Evolutionary conservation across 2,329 filamentous ascomycete species (phyloP).

Genomic region (Gaeumannomyces sp.): DNA sequence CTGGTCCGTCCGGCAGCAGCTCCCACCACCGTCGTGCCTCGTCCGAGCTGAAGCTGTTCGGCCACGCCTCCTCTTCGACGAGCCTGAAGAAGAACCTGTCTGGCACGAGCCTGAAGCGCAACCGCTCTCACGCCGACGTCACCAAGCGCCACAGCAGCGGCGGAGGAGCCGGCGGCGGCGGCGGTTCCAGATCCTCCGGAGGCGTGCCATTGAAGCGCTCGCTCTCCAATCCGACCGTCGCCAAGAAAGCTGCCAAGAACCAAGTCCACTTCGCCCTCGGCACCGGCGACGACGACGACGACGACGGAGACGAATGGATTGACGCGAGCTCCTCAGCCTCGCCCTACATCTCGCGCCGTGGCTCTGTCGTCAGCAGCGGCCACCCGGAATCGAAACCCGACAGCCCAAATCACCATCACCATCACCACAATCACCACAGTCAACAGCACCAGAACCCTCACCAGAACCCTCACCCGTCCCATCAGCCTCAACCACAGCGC

Average conservation of each 20-base stretch:
- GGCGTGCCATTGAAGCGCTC: conserved; percentile 40
- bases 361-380: conserved; percentile 43
- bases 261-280: conserved; percentile 61
- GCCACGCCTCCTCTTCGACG: conserved; percentile 32
- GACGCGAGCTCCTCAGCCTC: conserved; percentile 60
- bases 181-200: neutral
- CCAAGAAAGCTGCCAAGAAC: conserved; percentile 34
- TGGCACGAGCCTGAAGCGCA: conserved; percentile 51
- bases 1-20: conserved; percentile 12
- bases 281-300: conserved; percentile 28
- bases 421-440: neutral
- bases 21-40: conserved; percentile 40
- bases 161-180: conserved; percentile 28
- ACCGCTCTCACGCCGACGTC: conserved; percentile 53
- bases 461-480: neutral
- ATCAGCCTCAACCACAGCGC: neutral
- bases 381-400: conserved; percentile 20
- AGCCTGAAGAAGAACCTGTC: conserved; percentile 50
- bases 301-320: conserved; percentile 57
- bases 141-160: conserved; percentile 40
- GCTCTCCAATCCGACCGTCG: conserved; percentile 43
- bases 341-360: conserved; percentile 46
- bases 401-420: neutral
- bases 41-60: conserved; percentile 39
- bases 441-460: neutral